Evolutionary conservation across 2,329 filamentous ascomycete genomes (phyloP), one percentile per base, ranked within the genome.

Genomic region (Neonectria punicea): DNA sequence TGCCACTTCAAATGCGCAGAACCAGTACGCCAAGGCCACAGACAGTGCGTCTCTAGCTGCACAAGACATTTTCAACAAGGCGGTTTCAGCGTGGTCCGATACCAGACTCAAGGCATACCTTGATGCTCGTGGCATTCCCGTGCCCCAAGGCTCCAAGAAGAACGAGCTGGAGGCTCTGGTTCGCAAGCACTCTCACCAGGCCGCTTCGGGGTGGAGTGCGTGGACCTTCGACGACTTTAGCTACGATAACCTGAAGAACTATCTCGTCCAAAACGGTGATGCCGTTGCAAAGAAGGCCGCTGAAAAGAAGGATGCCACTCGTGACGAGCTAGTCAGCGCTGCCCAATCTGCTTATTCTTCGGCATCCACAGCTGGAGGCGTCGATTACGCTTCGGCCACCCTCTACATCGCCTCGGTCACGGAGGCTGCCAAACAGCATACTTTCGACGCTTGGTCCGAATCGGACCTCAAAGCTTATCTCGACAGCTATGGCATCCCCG

Each of bases 171-270:
- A 92, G 43, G 90, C 92, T 30, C 84, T 90, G 63, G 93, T 93
- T n/a, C 88, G 92, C 71, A 87, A 92, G 74, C 84, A 93, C 76
- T 83, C 87, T 28, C 89, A 94, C 81, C 91, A 92, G 80, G 91
- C 90, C 51, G 84, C 89, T 9, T 84, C 84, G 53, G 89, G 88
- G 18, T 93, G 87, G 82, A 90, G 83, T 64, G 87, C 90, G 3
- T 94, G 92, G 92, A 93, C 90, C 16, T 94, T 93, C 76, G 92
- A 94, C 70, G 93, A 93, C 67, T 89, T 91, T 79, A 92, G 88
- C 43, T 84, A 86, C 57, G 90, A 93, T 3, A 92, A 92, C 74
- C 79, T 95, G 51, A 90, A 89, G 75, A 76, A 81, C 2, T 89
- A 89, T 65, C 81, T 90, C 10, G 73, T 75, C 5, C 81, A 80